phyloP scores from a whole-genome alignment of 306 rosid genomes.

The Glycyrrhiza uralensis region DNA sequence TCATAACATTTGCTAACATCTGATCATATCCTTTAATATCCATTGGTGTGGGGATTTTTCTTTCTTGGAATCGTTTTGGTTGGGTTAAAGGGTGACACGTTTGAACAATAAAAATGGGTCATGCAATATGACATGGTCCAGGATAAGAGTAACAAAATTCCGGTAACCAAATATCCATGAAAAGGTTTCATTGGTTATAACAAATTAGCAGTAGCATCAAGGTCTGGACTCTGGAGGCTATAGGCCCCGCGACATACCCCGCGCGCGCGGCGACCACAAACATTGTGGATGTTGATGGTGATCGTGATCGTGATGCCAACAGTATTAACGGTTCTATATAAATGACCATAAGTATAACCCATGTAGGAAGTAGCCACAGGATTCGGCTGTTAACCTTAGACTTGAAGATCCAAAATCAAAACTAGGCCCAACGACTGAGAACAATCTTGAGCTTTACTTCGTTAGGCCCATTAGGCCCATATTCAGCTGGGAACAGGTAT shows the following conservation, averaged over 20 bases:
- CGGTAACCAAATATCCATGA: background rate
- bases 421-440: background rate
- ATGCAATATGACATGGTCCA: background rate
- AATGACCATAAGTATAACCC: too few relatives aligned
- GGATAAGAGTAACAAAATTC: background rate
- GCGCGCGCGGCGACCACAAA: constrained; percentile 24
- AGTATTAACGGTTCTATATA: too few relatives aligned
- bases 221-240: background rate
- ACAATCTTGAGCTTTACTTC: too few relatives aligned
- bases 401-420: background rate
- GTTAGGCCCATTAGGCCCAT: too few relatives aligned
- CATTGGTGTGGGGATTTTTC: background rate
- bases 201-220: background rate
- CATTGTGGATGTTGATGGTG: background rate
- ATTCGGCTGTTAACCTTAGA: too few relatives aligned
- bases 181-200: background rate
- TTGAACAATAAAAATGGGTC: background rate
- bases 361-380: too few relatives aligned
- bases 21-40: background rate
- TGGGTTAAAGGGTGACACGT: background rate
- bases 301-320: background rate
- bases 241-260: background rate
- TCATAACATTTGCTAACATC: too few relatives aligned
- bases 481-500: too few relatives aligned
- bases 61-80: background rate